phyloP scores from a whole-genome alignment of 2,329 filamentous ascomycete genomes.

The Lachnellula hyalina region DNA sequence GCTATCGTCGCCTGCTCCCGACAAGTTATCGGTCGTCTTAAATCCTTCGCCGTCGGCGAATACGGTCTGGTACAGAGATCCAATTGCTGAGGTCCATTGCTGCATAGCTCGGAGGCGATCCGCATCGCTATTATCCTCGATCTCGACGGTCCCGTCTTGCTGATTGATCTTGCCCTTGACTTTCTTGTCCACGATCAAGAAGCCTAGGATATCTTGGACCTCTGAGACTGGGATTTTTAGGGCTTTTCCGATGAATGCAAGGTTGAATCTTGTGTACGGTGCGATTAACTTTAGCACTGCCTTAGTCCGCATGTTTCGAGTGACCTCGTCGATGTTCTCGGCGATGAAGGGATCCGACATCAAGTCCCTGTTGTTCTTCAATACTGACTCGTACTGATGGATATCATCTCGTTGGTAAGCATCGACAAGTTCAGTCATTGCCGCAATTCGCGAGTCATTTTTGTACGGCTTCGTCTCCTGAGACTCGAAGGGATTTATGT shows the following conservation, averaged over 20 bases:
- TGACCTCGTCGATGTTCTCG: conserved; percentile 98
- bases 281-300: conserved; percentile 89
- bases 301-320: conserved; percentile 95
- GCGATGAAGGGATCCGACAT: conserved; percentile 92
- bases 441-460: conserved; percentile 87
- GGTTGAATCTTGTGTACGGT: conserved; percentile 87
- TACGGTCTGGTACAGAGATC: conserved; percentile 62
- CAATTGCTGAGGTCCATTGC: conserved; percentile 66
- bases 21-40: conserved; percentile 24
- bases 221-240: conserved; percentile 81
- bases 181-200: conserved; percentile 85
- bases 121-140: conserved; percentile 67
- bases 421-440: conserved; percentile 96
- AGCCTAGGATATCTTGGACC: conserved; percentile 92
- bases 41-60: conserved; percentile 76
- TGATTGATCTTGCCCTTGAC: conserved; percentile 87
- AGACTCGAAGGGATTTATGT: conserved; percentile 98
- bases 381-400: conserved; percentile 79
- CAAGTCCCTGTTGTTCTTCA: conserved; percentile 83
- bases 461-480: conserved; percentile 99
- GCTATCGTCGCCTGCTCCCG: conserved; percentile 12
- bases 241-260: conserved; percentile 81
- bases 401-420: conserved; percentile 96
- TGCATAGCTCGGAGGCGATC: conserved; percentile 69
- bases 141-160: conserved; percentile 75